Evolutionary conservation across 495 filamentous ascomycete species (phyloP), one percentile per base, ranked within the genome.

Genomic region (Penicillium cataractarum): DNA sequence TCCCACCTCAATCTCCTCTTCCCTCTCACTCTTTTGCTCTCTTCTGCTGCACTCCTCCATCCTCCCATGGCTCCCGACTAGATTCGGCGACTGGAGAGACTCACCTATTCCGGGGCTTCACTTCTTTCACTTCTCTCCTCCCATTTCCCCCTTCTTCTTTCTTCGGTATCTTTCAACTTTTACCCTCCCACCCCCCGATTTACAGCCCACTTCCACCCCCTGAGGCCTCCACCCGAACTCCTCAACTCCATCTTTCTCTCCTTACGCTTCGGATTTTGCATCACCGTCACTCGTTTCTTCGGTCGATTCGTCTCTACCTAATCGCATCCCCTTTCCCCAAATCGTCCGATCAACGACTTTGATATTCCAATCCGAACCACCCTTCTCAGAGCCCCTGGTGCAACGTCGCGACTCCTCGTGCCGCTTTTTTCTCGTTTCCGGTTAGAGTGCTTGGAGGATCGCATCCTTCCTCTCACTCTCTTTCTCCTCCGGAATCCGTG

Each of bases 61-160:
- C 86, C 78, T 83, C 92, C 70, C 90, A 92, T 81, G 90, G 89
- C 83, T 92, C 86, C 74, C 83, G 84, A 63, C 62, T 62, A 62
- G 65, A 62, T 58, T 71, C 63, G 63, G 63, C 27, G 49, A 26
- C 21, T 58, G 55, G 51, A 60, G 57, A 64, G 58, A 55, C 51
- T 58, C 52, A 57, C 60, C 56, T 51, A n/a, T 61, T 52, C 60
- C 57, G 46, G 50, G 42, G n/a, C 49, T 52, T 59, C 27, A 86
- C 71, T 76, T 91, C 89, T 76, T 90, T 83, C 22, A 82, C 77
- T 56, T 57, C 90, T 72, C n/a, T 58, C 79, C 76, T 70, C 84
- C 80, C 60, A 84, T 84, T 71, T 78, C 53, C 83, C 77, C 40
- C 84, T 83, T 61, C 84, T 84, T 70, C 87, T 76, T 57, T 83